Percentiles rank a stretch among this genome's conserved stretches.
phyloP scores from a whole-genome alignment of 805 yeast species.

The Osmozyma mogii region DNA sequence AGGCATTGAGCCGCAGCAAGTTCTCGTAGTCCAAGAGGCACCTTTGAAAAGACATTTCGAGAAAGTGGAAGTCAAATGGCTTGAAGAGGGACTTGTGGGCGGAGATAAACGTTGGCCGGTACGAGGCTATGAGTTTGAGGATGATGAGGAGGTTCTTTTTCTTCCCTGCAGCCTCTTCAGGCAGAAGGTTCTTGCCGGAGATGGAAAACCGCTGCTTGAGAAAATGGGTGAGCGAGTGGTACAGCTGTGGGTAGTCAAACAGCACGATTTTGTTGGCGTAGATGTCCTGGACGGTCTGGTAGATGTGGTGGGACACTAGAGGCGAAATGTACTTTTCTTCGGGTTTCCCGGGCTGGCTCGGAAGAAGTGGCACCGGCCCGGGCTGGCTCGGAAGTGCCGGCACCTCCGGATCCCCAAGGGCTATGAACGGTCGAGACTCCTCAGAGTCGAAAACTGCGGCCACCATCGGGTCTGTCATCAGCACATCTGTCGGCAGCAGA shows the following conservation, averaged over 20 bases:
- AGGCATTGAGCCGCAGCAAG: constrained; percentile 46
- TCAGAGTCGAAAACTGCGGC: constrained; percentile 7
- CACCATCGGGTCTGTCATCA: not conserved
- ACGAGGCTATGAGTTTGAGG: constrained; percentile 53
- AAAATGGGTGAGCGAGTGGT: constrained; percentile 52
- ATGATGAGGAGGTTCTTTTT: constrained; percentile 32
- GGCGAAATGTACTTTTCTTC: constrained; percentile 48
- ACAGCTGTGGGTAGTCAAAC: constrained; percentile 56
- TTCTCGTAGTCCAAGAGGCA: constrained; percentile 38
- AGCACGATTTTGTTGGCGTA: constrained; percentile 40
- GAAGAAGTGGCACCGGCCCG: no score
- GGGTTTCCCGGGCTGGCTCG: not conserved
- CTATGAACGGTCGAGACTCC: constrained; percentile 35
- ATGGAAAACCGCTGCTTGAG: constrained; percentile 52
- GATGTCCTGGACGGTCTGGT: constrained; percentile 44
- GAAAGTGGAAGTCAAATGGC: constrained; percentile 58
- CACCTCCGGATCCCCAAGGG: constrained; percentile 24
- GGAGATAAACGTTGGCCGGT: constrained; percentile 70
- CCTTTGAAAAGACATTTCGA: constrained; percentile 39
- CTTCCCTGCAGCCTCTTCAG: constrained; percentile 22
- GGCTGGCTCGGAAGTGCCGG: no score
- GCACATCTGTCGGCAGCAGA: constrained; percentile 20
- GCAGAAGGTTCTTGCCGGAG: constrained; percentile 21
- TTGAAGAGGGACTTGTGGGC: constrained; percentile 61
- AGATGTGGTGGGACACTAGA: constrained; percentile 46